Evolutionary conservation across 805 yeast genomes (phyloP), one percentile per base, ranked within the genome.

Genomic region (Pichia kluyveri): DNA sequence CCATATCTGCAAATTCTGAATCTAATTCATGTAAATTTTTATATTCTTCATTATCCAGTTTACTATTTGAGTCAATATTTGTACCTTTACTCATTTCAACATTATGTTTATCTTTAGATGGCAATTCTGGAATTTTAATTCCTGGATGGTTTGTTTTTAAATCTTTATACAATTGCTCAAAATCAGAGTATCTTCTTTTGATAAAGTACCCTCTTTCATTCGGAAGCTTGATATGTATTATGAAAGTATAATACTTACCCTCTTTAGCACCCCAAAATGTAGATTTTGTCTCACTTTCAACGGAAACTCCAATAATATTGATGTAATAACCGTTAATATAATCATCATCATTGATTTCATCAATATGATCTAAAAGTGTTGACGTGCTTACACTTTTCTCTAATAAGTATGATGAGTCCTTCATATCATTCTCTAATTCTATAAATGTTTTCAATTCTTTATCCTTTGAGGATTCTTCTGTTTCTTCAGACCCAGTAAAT

Each of bases 71-170:
- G 1, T 46, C 45, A 28, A 19, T 38, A 11, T 36, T 12, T 10
- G 45, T 56, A 11, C 32, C 52, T n/a, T 49, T 41, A 27, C 53
- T 56, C 17, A 61, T 43, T 34, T 51, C 54, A 1, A 60, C 55
- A 27, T 46, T 51, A 18, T 53, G 51, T 41, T 59, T 64, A 46
- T 57, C 57, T 40, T 67, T 67, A 2, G 65, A 51, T 6, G 70
- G 70, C 19, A 67, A 46, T 36, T 47, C 53, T 1, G 66, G 69
- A 34, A 85, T 62, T 10, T 75, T 76, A 46, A 80, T 76, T 0
- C 91, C 95, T 0, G 96, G 95, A 55, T 77, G 85, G 42, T 65
- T 67, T 38, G 67, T 66, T 51, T 72, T 74, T 47, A 89, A 63
- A n/a, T 60, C 57, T 27, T 67, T 63, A 49, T 82, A 79, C 30